phyloP scores from a whole-genome alignment of 306 rosid genomes.

The Pterocarpus santalinus region DNA sequence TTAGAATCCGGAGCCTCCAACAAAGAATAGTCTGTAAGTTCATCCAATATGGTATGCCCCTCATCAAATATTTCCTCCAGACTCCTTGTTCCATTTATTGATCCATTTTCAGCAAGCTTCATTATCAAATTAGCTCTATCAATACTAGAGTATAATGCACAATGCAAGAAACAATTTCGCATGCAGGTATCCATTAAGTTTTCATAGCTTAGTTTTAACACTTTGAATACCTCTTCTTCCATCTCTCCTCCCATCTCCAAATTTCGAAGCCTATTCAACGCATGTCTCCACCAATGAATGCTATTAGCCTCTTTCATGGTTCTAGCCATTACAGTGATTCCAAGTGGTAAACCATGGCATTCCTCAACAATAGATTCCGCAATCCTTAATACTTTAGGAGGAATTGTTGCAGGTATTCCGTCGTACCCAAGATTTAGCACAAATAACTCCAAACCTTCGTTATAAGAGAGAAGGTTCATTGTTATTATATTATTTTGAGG shows the following conservation, averaged over 20 bases:
- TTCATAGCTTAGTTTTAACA: slow-evolving; percentile 19
- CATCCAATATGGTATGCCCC: neutral
- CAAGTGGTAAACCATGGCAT: slow-evolving; percentile 33
- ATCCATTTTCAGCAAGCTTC: slow-evolving; percentile 4
- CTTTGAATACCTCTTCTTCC: neutral
- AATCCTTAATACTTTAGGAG: neutral
- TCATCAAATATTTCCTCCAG: slow-evolving; percentile 28
- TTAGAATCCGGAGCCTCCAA: neutral
- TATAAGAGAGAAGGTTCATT: neutral
- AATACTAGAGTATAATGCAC: slow-evolving; percentile 20
- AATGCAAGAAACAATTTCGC: slow-evolving; percentile 33
- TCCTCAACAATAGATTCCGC: neutral
- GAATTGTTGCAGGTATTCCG: neutral
- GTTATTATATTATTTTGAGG: neutral
- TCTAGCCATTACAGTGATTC: slow-evolving; percentile 28
- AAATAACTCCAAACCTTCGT: slow-evolving; percentile 40
- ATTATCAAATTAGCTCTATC: neutral
- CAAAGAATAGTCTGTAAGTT: neutral
- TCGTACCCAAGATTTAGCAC: neutral
- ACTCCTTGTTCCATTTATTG: slow-evolving; percentile 9
- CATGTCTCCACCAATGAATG: slow-evolving; percentile 9
- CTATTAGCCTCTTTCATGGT: neutral
- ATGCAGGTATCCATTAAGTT: neutral
- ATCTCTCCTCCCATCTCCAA: slow-evolving; percentile 14
- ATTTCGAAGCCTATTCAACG: neutral